Evolutionary conservation across 306 rosid species (phyloP).

Genomic region (Quillaja saponaria): DNA sequence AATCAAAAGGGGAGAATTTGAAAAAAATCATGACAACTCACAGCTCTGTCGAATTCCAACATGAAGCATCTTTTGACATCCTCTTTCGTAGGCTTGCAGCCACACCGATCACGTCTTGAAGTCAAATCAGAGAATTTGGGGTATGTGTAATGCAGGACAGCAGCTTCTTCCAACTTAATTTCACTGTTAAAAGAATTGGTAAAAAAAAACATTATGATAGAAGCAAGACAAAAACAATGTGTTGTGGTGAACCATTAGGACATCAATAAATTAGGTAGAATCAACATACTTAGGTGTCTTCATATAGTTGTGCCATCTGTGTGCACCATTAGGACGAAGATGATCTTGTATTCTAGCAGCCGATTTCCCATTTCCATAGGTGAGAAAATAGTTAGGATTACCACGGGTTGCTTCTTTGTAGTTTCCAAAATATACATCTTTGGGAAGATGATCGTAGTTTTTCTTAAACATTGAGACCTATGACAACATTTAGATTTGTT

Average conservation of each 20-base stretch:
- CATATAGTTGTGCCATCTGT: constrained; percentile 98
- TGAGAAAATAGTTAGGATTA: constrained; percentile 91
- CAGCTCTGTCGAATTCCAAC: constrained; percentile 66
- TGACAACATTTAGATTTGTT: constrained; percentile 26
- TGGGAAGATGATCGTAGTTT: constrained; percentile 92
- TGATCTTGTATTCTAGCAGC: constrained; percentile 95
- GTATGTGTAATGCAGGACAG: constrained; percentile 62
- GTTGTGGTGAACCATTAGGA: no score
- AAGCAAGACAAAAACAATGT: constrained; percentile 2
- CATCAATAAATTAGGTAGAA: constrained; percentile 20
- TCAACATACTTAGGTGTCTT: constrained; percentile 75
- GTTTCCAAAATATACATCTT: constrained; percentile 86
- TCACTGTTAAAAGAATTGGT: constrained; percentile 35
- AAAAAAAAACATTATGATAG: constrained; percentile 14
- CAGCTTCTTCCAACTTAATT: constrained; percentile 60
- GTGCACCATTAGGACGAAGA: constrained; percentile 99
- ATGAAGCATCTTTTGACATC: constrained; percentile 72
- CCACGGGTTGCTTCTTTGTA: constrained; percentile 93
- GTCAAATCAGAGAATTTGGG: constrained; percentile 64
- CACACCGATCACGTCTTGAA: constrained; percentile 65
- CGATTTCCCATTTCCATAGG: constrained; percentile 97
- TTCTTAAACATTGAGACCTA: constrained; percentile 98
- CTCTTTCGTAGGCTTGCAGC: constrained; percentile 68
- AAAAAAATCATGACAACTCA: constrained; percentile 36
- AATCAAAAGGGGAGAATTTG: background rate